Evolutionary conservation across 2,329 filamentous ascomycete genomes (phyloP).

Genomic region (Aureobasidium uvarum): DNA sequence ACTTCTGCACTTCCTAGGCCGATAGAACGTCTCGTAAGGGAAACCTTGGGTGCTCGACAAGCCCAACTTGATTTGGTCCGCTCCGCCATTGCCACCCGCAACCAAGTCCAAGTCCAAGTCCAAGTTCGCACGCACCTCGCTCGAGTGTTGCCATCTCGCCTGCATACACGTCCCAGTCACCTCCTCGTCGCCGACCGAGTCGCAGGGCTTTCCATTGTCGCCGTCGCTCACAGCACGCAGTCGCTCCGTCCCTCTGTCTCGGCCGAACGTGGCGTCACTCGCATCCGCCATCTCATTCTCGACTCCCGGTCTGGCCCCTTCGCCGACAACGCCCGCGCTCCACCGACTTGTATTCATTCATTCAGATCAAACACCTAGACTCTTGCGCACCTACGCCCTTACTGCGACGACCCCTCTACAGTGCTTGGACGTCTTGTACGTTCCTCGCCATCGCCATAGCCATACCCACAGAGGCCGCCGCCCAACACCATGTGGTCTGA

Average conservation of each 20-base stretch:
- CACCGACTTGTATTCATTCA: background rate
- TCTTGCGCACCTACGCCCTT: background rate
- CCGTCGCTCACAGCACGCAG: background rate
- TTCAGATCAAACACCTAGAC: background rate
- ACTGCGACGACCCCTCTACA: background rate
- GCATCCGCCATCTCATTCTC: background rate
- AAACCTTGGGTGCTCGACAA: background rate
- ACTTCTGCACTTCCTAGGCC: background rate
- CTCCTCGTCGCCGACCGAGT: background rate
- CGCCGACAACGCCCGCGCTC: slow-evolving; percentile 18
- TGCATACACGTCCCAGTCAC: background rate
- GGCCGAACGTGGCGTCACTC: slow-evolving; percentile 13
- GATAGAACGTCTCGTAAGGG: background rate
- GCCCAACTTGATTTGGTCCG: background rate
- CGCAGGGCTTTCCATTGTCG: background rate
- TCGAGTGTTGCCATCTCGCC: background rate
- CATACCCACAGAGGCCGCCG: background rate
- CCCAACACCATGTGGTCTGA: slow-evolving; percentile 10
- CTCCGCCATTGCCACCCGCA: background rate
- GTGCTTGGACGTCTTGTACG: slow-evolving; percentile 19
- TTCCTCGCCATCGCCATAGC: background rate
- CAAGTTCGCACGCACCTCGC: background rate
- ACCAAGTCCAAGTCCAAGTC: background rate
- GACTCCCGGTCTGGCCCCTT: slow-evolving; percentile 8
- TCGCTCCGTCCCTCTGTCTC: background rate